Evolutionary conservation across 441 rosid species (phyloP).

Genomic region (Gossypium lobatum): DNA sequence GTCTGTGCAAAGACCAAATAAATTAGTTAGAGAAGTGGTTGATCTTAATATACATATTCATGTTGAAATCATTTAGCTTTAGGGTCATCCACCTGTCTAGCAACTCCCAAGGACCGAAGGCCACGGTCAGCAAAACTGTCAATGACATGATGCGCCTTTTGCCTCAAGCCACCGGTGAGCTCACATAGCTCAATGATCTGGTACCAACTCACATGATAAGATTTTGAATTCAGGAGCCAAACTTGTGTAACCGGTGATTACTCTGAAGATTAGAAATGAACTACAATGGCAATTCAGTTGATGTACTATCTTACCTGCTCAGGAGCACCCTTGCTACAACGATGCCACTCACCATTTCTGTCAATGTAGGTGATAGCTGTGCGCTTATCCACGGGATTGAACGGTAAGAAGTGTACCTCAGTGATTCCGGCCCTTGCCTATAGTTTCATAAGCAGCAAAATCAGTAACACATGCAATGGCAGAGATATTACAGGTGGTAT

Average conservation of each 20-base stretch:
- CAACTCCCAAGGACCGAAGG: slow-evolving; percentile 74
- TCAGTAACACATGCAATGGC: neutral
- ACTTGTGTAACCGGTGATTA: neutral
- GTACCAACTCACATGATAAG: neutral
- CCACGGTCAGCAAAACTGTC: slow-evolving; percentile 74
- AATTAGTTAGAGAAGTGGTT: neutral
- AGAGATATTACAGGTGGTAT: neutral
- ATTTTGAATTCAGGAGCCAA: neutral
- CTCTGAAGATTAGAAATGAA: neutral
- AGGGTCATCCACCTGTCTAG: slow-evolving; percentile 46
- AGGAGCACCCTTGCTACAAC: slow-evolving; percentile 89
- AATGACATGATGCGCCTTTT: slow-evolving; percentile 58
- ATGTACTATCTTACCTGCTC: slow-evolving; percentile 53
- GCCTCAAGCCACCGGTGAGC: slow-evolving; percentile 44
- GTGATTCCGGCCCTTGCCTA: slow-evolving; percentile 84
- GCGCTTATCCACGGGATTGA: slow-evolving; percentile 89
- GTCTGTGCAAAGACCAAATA: slow-evolving; percentile 24
- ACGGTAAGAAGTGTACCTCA: slow-evolving; percentile 87
- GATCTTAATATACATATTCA: neutral
- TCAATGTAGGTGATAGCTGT: slow-evolving; percentile 87
- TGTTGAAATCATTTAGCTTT: neutral
- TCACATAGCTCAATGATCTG: slow-evolving; percentile 75
- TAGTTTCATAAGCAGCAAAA: slow-evolving; percentile 10
- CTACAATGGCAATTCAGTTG: neutral
- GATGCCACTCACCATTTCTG: slow-evolving; percentile 61